These are phyloP conservation scores for Colletotrichum echinochloae DNA, from an alignment of 2,329 filamentous ascomycete species.

Conservation along the genomic window DNA sequence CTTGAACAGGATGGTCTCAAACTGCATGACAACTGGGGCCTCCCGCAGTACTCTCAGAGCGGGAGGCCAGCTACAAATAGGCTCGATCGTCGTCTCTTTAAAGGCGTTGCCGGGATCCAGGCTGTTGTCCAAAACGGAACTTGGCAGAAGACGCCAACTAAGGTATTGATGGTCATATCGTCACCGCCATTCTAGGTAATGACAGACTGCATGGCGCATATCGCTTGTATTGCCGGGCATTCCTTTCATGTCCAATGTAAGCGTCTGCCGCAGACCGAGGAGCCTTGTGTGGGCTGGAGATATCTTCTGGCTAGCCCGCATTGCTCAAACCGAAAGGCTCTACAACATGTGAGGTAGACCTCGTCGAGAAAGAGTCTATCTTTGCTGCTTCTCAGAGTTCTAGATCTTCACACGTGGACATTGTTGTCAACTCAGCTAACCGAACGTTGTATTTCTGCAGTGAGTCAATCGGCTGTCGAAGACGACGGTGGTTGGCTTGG, in stretches of 20 bases:
- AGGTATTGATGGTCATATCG: not conserved
- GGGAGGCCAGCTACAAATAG: not conserved
- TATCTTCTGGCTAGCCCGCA: no score
- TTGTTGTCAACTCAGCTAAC: not conserved
- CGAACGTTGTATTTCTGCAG: not conserved
- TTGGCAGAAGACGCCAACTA: not conserved
- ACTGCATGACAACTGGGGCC: not conserved
- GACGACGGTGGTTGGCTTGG: not conserved
- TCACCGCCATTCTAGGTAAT: not conserved
- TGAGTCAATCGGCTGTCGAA: not conserved
- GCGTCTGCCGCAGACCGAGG: not conserved
- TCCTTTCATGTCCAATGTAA: not conserved
- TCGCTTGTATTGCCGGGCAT: not conserved
- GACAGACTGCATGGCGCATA: not conserved
- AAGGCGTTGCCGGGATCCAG: not conserved
- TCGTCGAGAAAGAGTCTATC: not conserved
- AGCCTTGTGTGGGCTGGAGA: no score
- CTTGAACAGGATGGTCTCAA: not conserved
- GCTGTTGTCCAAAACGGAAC: not conserved
- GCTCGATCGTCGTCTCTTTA: not conserved
- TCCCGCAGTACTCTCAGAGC: not conserved
- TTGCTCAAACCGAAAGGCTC: not conserved
- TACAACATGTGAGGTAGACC: conserved; percentile 1
- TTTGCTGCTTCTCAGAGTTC: not conserved
- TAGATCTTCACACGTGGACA: not conserved